A percentile compares a stretch with the other conserved stretches of the same genome.
These are phyloP conservation scores for Diaporthe sp. DNA, from an alignment of 2,329 filamentous ascomycete genomes.

Conservation along the genomic window DNA sequence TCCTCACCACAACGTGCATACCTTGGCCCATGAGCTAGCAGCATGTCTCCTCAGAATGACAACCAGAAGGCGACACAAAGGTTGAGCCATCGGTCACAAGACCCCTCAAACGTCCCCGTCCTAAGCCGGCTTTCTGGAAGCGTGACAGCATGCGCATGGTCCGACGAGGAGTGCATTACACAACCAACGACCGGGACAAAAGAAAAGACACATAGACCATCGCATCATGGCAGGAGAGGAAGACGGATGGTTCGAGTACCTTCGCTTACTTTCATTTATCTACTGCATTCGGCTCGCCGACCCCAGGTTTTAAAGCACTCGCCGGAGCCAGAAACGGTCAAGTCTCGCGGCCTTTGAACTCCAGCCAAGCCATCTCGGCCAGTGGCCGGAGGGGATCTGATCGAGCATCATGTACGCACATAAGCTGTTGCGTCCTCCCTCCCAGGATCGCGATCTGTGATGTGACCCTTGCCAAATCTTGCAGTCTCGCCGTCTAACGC, in stretches of 20 bases:
- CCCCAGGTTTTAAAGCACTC: not conserved
- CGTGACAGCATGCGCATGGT: too few relatives aligned
- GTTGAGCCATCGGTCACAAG: not conserved
- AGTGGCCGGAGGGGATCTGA: not conserved
- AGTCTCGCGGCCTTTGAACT: not conserved
- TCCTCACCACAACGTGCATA: not conserved
- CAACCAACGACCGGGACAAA: not conserved
- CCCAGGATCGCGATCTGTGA: slow-evolving; percentile 6
- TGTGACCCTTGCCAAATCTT: slow-evolving; percentile 1
- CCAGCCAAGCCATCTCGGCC: not conserved
- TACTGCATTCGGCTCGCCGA: slow-evolving; percentile 18
- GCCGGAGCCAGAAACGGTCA: slow-evolving; percentile 4
- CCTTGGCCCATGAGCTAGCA: not conserved
- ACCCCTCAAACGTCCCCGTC: not conserved
- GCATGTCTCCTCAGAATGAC: too few relatives aligned
- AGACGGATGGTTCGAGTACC: not conserved
- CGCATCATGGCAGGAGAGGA: not conserved
- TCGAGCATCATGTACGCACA: not conserved
- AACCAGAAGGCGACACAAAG: too few relatives aligned
- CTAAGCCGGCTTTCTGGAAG: not conserved
- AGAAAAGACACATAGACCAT: not conserved
- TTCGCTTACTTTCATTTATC: not conserved
- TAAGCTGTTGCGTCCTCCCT: not conserved
- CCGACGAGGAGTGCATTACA: too few relatives aligned
- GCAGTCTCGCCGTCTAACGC: not conserved